Evolutionary conservation across 345 rosid genomes (phyloP).

Genomic region (Populus tremula): DNA sequence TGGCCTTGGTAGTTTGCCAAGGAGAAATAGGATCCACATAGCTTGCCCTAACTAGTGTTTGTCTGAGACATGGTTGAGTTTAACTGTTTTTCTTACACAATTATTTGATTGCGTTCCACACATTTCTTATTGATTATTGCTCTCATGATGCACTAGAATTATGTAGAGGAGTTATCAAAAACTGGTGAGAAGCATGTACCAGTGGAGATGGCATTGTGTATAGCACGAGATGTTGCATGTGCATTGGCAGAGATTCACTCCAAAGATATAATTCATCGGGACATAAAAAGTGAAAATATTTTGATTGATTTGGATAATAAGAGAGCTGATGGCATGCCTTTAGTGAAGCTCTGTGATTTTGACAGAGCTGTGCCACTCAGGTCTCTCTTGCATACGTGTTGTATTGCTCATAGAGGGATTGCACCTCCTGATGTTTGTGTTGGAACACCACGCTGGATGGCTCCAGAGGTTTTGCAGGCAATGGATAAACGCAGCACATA

Average conservation of each 20-base stretch:
- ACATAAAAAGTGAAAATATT: conserved; percentile 89
- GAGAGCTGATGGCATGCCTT: conserved; percentile 53
- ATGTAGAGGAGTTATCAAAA: conserved; percentile 61
- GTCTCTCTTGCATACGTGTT: conserved; percentile 70
- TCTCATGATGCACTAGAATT: conserved; percentile 44
- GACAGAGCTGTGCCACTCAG: conserved; percentile 90
- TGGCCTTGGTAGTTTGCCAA: background rate
- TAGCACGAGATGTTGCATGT: conserved; percentile 71
- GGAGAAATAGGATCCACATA: background rate
- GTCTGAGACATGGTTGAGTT: background rate
- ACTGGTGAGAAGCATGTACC: conserved; percentile 66
- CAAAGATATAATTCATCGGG: conserved; percentile 89
- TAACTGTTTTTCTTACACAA: background rate
- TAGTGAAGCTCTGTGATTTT: conserved; percentile 90
- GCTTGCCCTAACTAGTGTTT: background rate
- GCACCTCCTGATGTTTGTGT: conserved; percentile 84
- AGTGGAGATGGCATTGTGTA: conserved; percentile 54
- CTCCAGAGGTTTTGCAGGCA: conserved; percentile 84
- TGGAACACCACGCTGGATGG: conserved; percentile 99
- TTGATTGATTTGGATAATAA: conserved; percentile 68
- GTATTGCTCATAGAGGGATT: conserved; percentile 75
- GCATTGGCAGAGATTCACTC: conserved; percentile 82
- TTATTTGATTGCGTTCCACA: conserved; percentile 1
- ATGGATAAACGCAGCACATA: conserved; percentile 58
- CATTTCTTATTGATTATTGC: background rate